phyloP scores from a whole-genome alignment of 2,329 filamentous ascomycete genomes.

The Microascus cirrosus region DNA sequence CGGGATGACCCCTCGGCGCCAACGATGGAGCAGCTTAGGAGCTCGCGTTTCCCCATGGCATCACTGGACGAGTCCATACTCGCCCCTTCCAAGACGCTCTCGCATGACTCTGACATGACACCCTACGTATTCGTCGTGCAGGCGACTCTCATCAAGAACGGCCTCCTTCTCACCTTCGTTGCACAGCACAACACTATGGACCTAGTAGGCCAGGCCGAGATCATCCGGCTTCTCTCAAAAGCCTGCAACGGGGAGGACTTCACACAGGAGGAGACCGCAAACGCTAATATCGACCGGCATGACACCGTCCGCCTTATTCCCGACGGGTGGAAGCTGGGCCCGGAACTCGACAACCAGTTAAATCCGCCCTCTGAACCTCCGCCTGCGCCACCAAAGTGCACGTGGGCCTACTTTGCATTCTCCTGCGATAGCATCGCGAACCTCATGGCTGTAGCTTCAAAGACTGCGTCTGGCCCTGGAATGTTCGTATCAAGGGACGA shows the following conservation, averaged over 20 bases:
- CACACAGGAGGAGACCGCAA: conserved; percentile 27
- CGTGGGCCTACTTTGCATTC: conserved; percentile 36
- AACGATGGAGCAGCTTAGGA: conserved; percentile 20
- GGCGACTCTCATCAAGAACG: conserved; percentile 33
- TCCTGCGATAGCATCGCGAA: conserved; percentile 17
- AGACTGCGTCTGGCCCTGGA: conserved; percentile 9
- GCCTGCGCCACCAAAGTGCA: conserved; percentile 14
- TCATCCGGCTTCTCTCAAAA: conserved; percentile 35
- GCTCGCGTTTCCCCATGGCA: conserved; percentile 25
- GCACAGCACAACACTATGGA: conserved; percentile 39
- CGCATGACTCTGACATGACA: neutral
- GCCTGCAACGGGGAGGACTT: conserved; percentile 33
- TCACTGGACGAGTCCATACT: conserved; percentile 31
- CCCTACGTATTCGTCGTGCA: conserved; percentile 34
- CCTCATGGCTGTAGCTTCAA: conserved; percentile 27
- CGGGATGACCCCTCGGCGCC: conserved; percentile 16
- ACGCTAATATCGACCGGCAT: conserved; percentile 27
- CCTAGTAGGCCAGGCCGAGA: conserved; percentile 32
- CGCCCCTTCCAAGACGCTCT: conserved; percentile 11
- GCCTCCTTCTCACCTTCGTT: conserved; percentile 35
- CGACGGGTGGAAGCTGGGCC: conserved; percentile 17
- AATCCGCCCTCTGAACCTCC: neutral
- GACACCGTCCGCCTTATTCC: conserved; percentile 23
- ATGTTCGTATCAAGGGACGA: conserved; percentile 42
- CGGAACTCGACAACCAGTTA: conserved; percentile 22